Base-by-base conservation (phyloP, 176 grass and related monocot genomes). In the Coix lacrymajobi region DNA sequence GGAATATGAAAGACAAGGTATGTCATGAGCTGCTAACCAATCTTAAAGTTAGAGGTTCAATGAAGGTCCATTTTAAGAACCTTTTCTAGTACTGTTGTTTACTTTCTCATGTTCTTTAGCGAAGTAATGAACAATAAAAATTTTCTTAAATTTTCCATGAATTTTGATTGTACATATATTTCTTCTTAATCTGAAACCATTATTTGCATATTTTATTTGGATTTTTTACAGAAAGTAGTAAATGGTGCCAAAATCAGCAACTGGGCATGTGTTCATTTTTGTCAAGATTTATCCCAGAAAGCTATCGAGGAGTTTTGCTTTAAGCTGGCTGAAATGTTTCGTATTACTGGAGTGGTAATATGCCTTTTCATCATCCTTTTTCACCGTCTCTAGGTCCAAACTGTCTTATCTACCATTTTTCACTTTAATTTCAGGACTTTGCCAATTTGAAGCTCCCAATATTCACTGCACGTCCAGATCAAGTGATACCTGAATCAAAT, bases 1-100 rank as follows among this genome's bases (percentile, higher is more conserved):
- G 91, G 87, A 89, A 89, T 46, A 89, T 92, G 88, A 75, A 10
- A 48, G 43, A 56, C 6, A 93, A 51, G 91, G 91, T 93, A 87
- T 19, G 30, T 36, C 33, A 64, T 19, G 43, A 78, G 15, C 8
- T 65, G 48, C 13, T 62, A 17, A 62, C 71, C 52, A 38, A 20
- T 70, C 30, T 34, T 46, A 38, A 28, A 0, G 1, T 39, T 69
- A 14, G 3, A 40, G 13, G 11, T 36, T 34, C 4, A 43, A 12
- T 54, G 61, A 5, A 79, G 13, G 2, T 1, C 38, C 34, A 22
- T 22, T 64, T 77, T 3, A 29, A 54, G n/a, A 39, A 64, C n/a
- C 12, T 48, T 58, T 13, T 62, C 2, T 3, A 5, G 2, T 39
- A 56, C 0, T 22, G 2, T 22, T 45, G 12, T 45, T 45, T 30